Conservation (phyloP, 345 rosid species). For the Leavenworthia alabamica region DNA sequence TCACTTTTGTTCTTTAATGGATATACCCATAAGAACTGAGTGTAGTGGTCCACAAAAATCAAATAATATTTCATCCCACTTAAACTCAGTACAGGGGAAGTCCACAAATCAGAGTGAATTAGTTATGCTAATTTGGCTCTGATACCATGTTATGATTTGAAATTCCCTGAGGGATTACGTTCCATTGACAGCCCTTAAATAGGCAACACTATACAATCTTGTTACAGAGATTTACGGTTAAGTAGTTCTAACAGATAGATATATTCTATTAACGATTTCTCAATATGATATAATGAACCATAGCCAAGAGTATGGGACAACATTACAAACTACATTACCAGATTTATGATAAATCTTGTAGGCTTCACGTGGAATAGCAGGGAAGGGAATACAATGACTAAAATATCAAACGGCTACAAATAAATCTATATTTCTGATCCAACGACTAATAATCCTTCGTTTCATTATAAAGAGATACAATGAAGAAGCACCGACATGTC, state of each 20-base stretch:
- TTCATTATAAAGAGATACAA: conserved; percentile 24
- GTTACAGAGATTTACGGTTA: no score
- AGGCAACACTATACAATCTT: no score
- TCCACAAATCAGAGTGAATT: no score
- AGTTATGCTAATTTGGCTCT: no score
- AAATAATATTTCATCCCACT: no score
- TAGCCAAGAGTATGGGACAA: background rate
- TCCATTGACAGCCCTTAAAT: no score
- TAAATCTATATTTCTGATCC: background rate
- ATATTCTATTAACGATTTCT: background rate
- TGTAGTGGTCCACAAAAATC: background rate
- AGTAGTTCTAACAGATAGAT: no score
- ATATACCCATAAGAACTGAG: background rate
- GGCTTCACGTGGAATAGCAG: conserved; percentile 14
- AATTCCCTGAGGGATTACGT: no score
- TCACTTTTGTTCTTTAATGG: background rate
- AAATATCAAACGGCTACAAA: background rate
- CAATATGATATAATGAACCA: background rate
- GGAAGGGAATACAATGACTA: background rate
- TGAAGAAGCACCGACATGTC: conserved; percentile 14
- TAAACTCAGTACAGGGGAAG: no score
- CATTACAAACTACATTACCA: background rate
- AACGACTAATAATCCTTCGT: conserved; percentile 4
- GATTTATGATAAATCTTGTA: background rate
- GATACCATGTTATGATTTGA: no score